Conservation (phyloP, 192 early-diverging fungal species). For the Backusella luteola region DNA sequence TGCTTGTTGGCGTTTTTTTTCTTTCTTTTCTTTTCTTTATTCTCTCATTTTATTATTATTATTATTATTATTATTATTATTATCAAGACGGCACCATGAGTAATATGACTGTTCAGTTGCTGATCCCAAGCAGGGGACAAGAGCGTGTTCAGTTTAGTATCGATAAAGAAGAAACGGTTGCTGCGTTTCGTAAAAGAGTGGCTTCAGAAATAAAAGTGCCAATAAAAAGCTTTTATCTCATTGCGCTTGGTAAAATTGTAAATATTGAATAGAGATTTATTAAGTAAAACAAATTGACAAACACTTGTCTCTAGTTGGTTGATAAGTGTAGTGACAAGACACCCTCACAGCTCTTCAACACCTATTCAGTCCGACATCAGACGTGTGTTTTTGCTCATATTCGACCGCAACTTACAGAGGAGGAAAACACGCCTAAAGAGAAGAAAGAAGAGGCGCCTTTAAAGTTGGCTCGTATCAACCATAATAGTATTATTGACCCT, state of each 20-base stretch:
- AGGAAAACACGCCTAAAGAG: background rate
- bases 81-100: background rate
- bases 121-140: background rate
- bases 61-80: no score
- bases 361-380: background rate
- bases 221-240: slow-evolving; percentile 1
- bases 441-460: background rate
- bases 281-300: no score
- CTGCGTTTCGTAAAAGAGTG: slow-evolving; percentile 6
- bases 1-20: background rate
- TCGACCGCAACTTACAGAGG: background rate
- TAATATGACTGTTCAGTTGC: background rate
- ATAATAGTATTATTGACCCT: background rate
- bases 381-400: background rate
- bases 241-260: slow-evolving; percentile 17
- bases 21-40: background rate
- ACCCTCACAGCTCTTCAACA: slow-evolving; percentile 3
- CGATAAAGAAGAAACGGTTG: slow-evolving; percentile 1
- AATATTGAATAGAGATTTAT: background rate
- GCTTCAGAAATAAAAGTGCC: background rate
- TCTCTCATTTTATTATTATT: no score
- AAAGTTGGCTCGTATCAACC: background rate
- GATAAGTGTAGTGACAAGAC: slow-evolving; percentile 6
- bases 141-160: background rate
- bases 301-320: background rate